Evolutionary conservation across 2,329 filamentous ascomycete genomes (phyloP).

Genomic region (Boeremia lycopersici): DNA sequence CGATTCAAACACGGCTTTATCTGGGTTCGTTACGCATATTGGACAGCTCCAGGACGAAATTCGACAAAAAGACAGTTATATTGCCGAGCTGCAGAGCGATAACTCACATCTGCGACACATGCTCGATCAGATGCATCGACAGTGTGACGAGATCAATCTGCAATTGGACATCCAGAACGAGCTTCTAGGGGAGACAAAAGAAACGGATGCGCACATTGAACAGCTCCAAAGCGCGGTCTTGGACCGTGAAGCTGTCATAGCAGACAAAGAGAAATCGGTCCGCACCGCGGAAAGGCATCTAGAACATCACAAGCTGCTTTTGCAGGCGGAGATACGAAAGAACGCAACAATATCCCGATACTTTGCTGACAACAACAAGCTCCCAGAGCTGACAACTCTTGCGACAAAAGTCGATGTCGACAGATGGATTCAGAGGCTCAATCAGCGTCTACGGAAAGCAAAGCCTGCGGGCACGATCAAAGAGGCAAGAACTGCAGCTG

Average conservation of each 20-base stretch:
- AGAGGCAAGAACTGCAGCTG: conserved; percentile 7
- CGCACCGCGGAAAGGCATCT: conserved; percentile 43
- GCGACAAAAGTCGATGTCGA: conserved; percentile 44
- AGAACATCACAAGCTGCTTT: conserved; percentile 48
- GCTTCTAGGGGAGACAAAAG: conserved; percentile 34
- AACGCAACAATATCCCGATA: conserved; percentile 41
- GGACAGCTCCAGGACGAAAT: conserved; percentile 43
- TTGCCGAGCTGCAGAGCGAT: conserved; percentile 31
- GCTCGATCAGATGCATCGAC: conserved; percentile 27
- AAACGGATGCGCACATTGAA: conserved; percentile 36
- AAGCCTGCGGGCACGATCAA: conserved; percentile 15
- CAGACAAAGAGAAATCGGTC: conserved; percentile 40
- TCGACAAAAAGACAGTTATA: conserved; percentile 36
- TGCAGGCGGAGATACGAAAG: conserved; percentile 50
- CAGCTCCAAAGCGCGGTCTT: conserved; percentile 37
- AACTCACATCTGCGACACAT: conserved; percentile 25
- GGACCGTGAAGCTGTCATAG: conserved; percentile 40
- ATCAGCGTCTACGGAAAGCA: conserved; percentile 39
- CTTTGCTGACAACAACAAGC: conserved; percentile 25
- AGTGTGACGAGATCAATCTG: conserved; percentile 30
- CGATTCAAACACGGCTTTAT: conserved; percentile 28
- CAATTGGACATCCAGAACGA: conserved; percentile 39
- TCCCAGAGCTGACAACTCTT: conserved; percentile 37
- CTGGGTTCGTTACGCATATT: conserved; percentile 35
- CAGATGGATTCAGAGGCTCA: conserved; percentile 42